Conservation (phyloP, 306 rosid species). For the Dryas octopetala region DNA sequence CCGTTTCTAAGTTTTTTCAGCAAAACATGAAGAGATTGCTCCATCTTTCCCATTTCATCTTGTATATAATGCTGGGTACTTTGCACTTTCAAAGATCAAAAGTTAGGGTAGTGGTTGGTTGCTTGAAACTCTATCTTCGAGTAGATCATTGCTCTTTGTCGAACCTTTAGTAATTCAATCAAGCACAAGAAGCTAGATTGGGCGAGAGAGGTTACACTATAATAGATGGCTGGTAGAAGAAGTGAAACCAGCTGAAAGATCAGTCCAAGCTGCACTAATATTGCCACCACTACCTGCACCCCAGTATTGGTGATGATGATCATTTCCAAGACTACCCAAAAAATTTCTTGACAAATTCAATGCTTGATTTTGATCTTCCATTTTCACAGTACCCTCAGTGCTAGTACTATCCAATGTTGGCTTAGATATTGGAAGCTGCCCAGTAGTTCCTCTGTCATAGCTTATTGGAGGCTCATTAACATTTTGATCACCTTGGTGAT, state of each 20-base stretch:
- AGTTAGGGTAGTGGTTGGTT: slow-evolving; percentile 13
- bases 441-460: slow-evolving; percentile 27
- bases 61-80: neutral
- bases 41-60: slow-evolving; percentile 31
- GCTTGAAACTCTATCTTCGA: slow-evolving; percentile 1
- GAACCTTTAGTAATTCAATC: neutral
- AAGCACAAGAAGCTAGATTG: too few relatives aligned
- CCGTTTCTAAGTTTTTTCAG: slow-evolving; percentile 28
- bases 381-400: slow-evolving; percentile 44
- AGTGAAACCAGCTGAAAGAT: slow-evolving; percentile 54
- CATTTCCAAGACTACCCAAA: slow-evolving; percentile 48
- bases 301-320: slow-evolving; percentile 37
- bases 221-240: slow-evolving; percentile 51
- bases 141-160: neutral
- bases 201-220: slow-evolving; percentile 26
- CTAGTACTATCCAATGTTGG: slow-evolving; percentile 33
- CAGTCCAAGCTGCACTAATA: slow-evolving; percentile 55
- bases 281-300: slow-evolving; percentile 14
- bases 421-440: slow-evolving; percentile 42
- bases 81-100: slow-evolving; percentile 15
- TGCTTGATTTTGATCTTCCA: slow-evolving; percentile 57
- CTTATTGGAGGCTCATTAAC: slow-evolving; percentile 23
- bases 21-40: slow-evolving; percentile 15
- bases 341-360: slow-evolving; percentile 54
- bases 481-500: slow-evolving; percentile 25